A percentile compares a stretch with the other conserved stretches of the same genome.
phyloP scores from a whole-genome alignment of 805 yeast genomes.

The Wickerhamiella alocasiicola region DNA sequence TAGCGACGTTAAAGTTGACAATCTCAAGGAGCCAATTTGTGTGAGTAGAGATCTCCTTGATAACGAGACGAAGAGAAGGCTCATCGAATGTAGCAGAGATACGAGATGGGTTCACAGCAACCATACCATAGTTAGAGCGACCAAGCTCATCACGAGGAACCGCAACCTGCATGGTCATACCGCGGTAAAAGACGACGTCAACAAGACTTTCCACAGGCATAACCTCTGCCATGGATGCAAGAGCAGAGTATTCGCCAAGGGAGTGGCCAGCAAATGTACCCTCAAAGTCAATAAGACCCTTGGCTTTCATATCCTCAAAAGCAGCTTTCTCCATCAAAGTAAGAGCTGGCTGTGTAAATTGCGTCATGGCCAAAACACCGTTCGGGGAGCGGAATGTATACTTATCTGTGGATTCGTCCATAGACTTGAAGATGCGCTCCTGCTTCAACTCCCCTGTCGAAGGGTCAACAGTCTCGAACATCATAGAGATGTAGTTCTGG shows the following conservation, averaged over 20 bases:
- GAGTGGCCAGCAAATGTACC: constrained; percentile 98
- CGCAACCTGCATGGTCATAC: constrained; percentile 99
- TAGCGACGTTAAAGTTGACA: constrained; percentile 96
- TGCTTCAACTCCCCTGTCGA: constrained; percentile 64
- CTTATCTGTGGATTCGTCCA: constrained; percentile 67
- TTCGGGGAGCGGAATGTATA: constrained; percentile 84
- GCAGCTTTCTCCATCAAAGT: constrained; percentile 99
- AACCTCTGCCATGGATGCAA: constrained; percentile 93
- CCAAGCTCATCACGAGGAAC: constrained; percentile 94
- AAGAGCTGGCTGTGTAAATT: constrained; percentile 98
- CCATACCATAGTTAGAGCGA: constrained; percentile 98
- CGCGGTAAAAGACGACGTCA: constrained; percentile 97
- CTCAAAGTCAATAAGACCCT: constrained; percentile 89
- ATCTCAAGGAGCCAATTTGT: constrained; percentile 94
- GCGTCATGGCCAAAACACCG: constrained; percentile 94
- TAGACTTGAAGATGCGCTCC: constrained; percentile 91
- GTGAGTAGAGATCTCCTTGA: constrained; percentile 68
- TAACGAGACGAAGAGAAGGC: constrained; percentile 88
- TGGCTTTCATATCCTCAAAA: constrained; percentile 91
- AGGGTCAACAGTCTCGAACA: constrained; percentile 85
- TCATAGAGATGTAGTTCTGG: constrained; percentile 91
- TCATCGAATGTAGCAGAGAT: constrained; percentile 79
- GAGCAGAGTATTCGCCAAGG: constrained; percentile 96
- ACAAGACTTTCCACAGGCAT: constrained; percentile 97
- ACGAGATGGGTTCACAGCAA: constrained; percentile 95